Evolutionary conservation across 371 early-diverging fungal genomes (phyloP), one percentile per base, ranked within the genome.

Genomic region (Haplosporangium sp.): DNA sequence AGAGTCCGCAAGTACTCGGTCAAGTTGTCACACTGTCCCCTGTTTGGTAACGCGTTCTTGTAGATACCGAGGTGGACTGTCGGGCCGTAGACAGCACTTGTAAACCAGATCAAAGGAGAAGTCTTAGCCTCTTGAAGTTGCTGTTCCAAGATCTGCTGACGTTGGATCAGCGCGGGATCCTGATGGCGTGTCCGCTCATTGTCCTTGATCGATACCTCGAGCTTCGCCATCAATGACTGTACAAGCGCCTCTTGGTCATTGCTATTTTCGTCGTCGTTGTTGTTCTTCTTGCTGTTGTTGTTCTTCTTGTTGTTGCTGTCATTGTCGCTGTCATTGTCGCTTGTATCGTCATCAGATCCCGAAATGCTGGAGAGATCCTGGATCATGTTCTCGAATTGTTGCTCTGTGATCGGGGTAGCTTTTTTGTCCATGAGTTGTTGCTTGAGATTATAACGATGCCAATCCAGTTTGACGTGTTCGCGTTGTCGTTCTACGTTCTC

Each of bases 391-490:
- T 92, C 93, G 85, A 98, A 98, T 61, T 86, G 87, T 60, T 89
- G 88, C 29, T 91, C 89, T 0, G 92, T 68, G 13, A 97, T 91
- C 20, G 98, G 95, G 0, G 89, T 86, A 13, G 93, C 84, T 3
- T 87, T 55, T 1, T 82, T 62, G 48, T 83, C 91, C 21, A 90
- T 92, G 6, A 95, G 87, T 69, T 94, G 94, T 47, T 96, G 88
- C 81, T 97, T 97, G 23, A 98, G 89, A 79, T 98, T 98, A 87
- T 97, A 98, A 16, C 97, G 82, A 80, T 98, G 99, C 97, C 97
- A 98, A 82, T 98, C 98, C 16, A 92, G 87, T 11, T 89, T 87
- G 81, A 93, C 94, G 81, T 98, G 99, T 13, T 84, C 85, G 23
- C 97, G 86, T 82, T 97, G 97, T 59, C 90, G 86, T 37, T 92